These are phyloP conservation scores for Salvia sclarea DNA, from an alignment of 305 asterid species.

Conservation along the genomic window DNA sequence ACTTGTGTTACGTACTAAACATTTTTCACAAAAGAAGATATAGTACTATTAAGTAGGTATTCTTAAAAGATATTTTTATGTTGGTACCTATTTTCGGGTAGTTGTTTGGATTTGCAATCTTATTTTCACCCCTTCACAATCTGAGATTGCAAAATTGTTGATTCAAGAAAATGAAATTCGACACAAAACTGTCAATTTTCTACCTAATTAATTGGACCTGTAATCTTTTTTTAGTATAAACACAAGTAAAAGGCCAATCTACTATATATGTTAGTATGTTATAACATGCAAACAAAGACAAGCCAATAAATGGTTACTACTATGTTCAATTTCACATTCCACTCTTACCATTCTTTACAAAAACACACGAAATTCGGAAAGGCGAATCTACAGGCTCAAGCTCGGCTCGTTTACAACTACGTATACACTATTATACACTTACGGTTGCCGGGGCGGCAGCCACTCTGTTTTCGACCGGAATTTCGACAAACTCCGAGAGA, in stretches of 20 bases:
- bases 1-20: too few species aligned
- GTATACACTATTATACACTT: constrained; percentile 45
- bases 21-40: too few species aligned
- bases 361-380: neutral
- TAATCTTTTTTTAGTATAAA: too few species aligned
- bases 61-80: too few species aligned
- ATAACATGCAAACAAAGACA: too few species aligned
- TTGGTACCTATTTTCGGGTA: neutral
- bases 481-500: constrained; percentile 76
- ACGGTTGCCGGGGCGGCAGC: constrained; percentile 59
- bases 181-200: neutral
- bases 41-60: too few species aligned
- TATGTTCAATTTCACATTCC: neutral
- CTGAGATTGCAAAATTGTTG: neutral
- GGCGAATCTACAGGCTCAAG: neutral
- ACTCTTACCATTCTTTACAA: neutral
- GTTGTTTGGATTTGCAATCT: neutral
- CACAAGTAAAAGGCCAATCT: too few species aligned
- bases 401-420: neutral
- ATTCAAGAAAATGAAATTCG: neutral
- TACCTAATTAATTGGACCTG: too few species aligned
- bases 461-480: constrained; percentile 75
- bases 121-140: neutral
- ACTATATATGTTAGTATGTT: too few species aligned
- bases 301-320: neutral